A percentile compares a stretch with the other conserved stretches of the same genome.
Evolutionary conservation across 2,329 filamentous ascomycete species (phyloP).

Genomic region (Alternaria consortialis): DNA sequence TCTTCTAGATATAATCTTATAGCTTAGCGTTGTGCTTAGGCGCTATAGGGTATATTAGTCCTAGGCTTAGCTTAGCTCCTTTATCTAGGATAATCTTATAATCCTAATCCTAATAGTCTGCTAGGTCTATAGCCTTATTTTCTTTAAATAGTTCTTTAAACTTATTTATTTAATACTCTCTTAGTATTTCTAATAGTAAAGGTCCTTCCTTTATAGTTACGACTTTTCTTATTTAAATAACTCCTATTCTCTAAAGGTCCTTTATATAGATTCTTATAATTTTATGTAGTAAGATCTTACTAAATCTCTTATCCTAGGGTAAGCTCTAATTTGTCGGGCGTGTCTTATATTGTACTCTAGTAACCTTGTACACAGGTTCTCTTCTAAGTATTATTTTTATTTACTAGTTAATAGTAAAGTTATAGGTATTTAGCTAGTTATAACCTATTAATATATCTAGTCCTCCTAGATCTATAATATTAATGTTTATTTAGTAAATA

Average conservation of each 20-base stretch:
- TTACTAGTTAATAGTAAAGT: background rate
- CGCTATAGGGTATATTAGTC: background rate
- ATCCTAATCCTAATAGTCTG: background rate
- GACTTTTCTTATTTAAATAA: background rate
- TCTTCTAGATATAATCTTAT: background rate
- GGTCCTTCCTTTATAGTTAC: background rate
- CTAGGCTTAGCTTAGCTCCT: constrained; percentile 1
- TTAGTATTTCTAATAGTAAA: constrained; percentile 5
- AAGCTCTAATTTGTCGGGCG: background rate
- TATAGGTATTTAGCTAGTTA: background rate
- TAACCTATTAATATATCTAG: background rate
- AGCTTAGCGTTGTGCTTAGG: constrained; percentile 3
- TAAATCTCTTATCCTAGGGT: background rate
- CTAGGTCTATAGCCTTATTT: background rate
- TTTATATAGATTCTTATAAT: background rate
- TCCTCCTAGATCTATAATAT: background rate
- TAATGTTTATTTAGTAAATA: too few relatives aligned
- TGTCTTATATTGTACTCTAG: background rate
- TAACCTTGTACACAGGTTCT: background rate
- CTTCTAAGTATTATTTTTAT: background rate
- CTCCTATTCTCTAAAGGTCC: background rate
- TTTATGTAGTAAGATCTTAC: background rate
- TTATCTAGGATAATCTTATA: background rate
- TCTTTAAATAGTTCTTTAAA: background rate
- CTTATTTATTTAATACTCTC: background rate